phyloP scores from a whole-genome alignment of 768 basidiomycete genomes.

The Tulasnella sp. region DNA sequence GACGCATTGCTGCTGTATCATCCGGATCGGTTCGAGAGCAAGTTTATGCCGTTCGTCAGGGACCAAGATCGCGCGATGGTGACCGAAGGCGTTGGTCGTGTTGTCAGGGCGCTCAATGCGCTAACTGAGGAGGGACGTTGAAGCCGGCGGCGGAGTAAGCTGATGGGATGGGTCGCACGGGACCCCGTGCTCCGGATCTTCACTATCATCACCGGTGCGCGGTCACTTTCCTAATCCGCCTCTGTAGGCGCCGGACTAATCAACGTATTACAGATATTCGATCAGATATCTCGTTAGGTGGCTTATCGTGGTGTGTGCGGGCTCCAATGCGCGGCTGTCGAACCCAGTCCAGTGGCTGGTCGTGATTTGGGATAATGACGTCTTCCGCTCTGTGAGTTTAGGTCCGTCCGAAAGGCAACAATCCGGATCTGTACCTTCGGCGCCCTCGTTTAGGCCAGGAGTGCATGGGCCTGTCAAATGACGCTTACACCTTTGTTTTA shows the following conservation, averaged over 20 bases:
- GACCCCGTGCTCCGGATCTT: conserved; percentile 14
- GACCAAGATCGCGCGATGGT: conserved; percentile 36
- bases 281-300: not conserved
- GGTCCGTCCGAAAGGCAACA: not conserved
- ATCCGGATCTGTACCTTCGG: not conserved
- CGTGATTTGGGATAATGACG: not conserved
- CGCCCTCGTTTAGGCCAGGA: not conserved
- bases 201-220: conserved; percentile 4
- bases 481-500: not conserved
- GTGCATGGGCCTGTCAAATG: not conserved
- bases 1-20: conserved; percentile 51
- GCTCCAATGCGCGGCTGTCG: not conserved
- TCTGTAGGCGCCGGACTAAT: not conserved
- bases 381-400: conserved; percentile 11
- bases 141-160: not conserved
- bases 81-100: conserved; percentile 38
- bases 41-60: conserved; percentile 35
- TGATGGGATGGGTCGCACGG: conserved; percentile 1
- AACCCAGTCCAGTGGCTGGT: not conserved
- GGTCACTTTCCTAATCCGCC: not conserved
- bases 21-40: conserved; percentile 39
- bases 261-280: not conserved
- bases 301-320: not conserved
- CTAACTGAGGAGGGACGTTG: conserved; percentile 31
- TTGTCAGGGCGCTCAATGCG: conserved; percentile 38